A percentile compares a stretch with the other conserved stretches of the same genome.
Conservation (phyloP, 129 eudicot species). For the Pulicaria dysenterica region DNA sequence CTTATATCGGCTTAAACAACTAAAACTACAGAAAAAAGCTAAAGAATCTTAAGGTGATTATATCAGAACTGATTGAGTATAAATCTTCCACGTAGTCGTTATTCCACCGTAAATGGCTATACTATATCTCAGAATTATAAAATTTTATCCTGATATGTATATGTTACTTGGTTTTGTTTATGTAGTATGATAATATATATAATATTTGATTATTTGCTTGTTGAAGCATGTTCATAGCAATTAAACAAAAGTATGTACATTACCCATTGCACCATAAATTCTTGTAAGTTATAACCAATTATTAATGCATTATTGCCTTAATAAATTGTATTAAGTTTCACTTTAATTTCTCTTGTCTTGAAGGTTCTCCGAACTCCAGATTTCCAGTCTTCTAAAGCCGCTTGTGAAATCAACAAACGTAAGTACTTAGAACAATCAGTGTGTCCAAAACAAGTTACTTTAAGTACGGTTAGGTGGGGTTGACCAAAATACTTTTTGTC, state of each 20-base stretch:
- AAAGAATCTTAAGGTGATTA: too few relatives aligned
- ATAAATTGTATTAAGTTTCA: neutral
- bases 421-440: slow-evolving; percentile 29
- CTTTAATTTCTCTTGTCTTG: slow-evolving; percentile 28
- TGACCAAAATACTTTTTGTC: neutral
- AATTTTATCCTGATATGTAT: neutral
- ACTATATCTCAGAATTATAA: neutral
- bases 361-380: slow-evolving; percentile 83
- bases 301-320: neutral
- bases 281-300: neutral
- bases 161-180: too few relatives aligned
- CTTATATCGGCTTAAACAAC: too few relatives aligned
- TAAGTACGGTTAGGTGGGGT: neutral
- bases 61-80: too few relatives aligned
- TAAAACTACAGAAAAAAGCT: too few relatives aligned
- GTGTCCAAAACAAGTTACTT: neutral
- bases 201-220: neutral
- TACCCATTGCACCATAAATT: neutral
- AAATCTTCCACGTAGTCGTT: too few relatives aligned
- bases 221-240: neutral
- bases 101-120: neutral
- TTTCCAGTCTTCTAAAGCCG: slow-evolving; percentile 71
- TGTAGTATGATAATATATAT: neutral
- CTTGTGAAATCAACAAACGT: slow-evolving; percentile 64
- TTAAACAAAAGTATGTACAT: neutral